phyloP scores from a whole-genome alignment of 495 filamentous ascomycete genomes.

The Bryoglossum gracile region DNA sequence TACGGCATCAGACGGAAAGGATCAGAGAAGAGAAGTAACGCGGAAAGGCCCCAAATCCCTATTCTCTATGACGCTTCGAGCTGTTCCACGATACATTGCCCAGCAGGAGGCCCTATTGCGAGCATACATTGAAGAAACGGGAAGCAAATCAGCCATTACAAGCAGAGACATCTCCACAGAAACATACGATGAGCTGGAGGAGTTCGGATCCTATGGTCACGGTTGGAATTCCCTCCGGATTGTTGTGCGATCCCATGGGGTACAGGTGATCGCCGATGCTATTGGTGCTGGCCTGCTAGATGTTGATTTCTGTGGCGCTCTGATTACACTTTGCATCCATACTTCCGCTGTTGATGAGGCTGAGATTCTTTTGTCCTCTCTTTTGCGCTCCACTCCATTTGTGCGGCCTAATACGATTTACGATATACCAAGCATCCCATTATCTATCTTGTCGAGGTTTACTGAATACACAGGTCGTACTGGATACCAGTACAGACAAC shows the following conservation, averaged over 20 bases:
- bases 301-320: slow-evolving; percentile 29
- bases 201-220: slow-evolving; percentile 41
- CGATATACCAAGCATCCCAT: slow-evolving; percentile 18
- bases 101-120: slow-evolving; percentile 48
- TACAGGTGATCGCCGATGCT: slow-evolving; percentile 50
- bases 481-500: slow-evolving; percentile 30
- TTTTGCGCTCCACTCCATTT: slow-evolving; percentile 29
- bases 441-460: slow-evolving; percentile 28
- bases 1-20: slow-evolving; percentile 24
- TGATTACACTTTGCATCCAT: slow-evolving; percentile 37
- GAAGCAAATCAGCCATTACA: slow-evolving; percentile 32
- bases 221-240: slow-evolving; percentile 62
- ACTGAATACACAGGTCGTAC: slow-evolving; percentile 20
- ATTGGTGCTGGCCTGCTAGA: slow-evolving; percentile 40
- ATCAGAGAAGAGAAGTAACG: no score
- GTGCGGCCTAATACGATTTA: slow-evolving; percentile 29
- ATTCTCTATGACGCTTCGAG: slow-evolving; percentile 56
- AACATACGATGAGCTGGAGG: slow-evolving; percentile 63
- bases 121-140: slow-evolving; percentile 43
- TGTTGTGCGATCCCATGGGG: slow-evolving; percentile 60
- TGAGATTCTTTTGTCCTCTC: slow-evolving; percentile 30
- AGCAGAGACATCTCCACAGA: slow-evolving; percentile 34
- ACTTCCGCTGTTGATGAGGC: slow-evolving; percentile 34
- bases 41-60: slow-evolving; percentile 46
- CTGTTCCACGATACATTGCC: slow-evolving; percentile 56